Percentiles rank a stretch among this genome's conserved stretches.
These are phyloP conservation scores for Skeletonema marinoi DNA, from an alignment of 108 stramenopile genomes.

Conservation along the genomic window DNA sequence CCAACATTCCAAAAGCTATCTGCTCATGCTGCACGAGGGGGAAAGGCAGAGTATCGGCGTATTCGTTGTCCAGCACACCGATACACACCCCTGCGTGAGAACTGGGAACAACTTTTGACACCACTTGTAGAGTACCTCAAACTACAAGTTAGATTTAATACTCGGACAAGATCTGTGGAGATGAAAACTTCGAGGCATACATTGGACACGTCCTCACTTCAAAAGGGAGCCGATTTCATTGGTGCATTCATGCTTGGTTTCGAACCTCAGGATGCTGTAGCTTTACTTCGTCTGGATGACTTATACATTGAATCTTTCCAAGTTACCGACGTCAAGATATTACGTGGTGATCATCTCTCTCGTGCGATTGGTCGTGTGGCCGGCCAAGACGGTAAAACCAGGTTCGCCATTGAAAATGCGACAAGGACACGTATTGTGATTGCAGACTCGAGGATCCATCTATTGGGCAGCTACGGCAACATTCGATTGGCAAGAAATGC, in stretches of 20 bases:
- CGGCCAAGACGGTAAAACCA: slow-evolving; percentile 98
- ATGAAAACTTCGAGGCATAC: slow-evolving; percentile 95
- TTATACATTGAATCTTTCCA: slow-evolving; percentile 97
- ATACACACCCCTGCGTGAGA: slow-evolving; percentile 90
- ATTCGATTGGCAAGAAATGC: slow-evolving; percentile 98
- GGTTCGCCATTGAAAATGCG: slow-evolving; percentile 99
- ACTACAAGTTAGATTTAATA: slow-evolving; percentile 97
- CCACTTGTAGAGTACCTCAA: slow-evolving; percentile 97
- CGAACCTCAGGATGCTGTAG: slow-evolving; percentile 98
- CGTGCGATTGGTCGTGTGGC: slow-evolving; percentile 99
- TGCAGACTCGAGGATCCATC: slow-evolving; percentile 95
- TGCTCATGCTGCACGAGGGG: slow-evolving; percentile 72
- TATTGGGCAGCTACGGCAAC: slow-evolving; percentile 95
- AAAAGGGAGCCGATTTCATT: slow-evolving; percentile 98
- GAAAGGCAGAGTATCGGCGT: slow-evolving; percentile 85
- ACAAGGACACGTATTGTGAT: slow-evolving; percentile 97
- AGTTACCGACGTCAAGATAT: slow-evolving; percentile 96
- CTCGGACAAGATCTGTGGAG: slow-evolving; percentile 95
- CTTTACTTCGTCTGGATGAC: slow-evolving; percentile 97
- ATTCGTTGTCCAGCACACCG: slow-evolving; percentile 96
- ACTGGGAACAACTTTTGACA: slow-evolving; percentile 91
- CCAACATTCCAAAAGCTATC: slow-evolving; percentile 81
- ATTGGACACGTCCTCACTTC: slow-evolving; percentile 87
- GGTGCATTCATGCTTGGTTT: slow-evolving; percentile 98
- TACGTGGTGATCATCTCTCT: slow-evolving; percentile 94